Conservation (phyloP, 163 green algal genomes). For the Prototheca cutis region DNA sequence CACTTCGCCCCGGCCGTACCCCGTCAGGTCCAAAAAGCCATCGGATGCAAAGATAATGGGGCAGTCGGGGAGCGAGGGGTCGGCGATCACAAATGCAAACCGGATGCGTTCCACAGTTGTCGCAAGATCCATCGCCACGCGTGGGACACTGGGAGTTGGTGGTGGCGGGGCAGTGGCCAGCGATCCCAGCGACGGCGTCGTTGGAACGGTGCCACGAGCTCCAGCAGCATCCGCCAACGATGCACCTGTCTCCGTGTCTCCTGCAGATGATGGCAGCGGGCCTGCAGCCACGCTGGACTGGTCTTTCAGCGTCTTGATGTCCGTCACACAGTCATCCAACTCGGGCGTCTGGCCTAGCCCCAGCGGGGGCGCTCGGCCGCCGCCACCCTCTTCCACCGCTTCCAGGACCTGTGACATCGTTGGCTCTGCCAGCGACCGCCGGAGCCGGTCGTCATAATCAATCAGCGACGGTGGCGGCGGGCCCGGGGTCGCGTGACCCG, state of each 20-base stretch:
- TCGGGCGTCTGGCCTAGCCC: too few relatives aligned
- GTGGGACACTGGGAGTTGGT: slow-evolving; percentile 70
- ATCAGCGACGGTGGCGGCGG: slow-evolving; percentile 18
- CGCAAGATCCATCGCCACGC: slow-evolving; percentile 86
- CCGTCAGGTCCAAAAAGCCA: slow-evolving; percentile 85
- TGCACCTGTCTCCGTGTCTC: slow-evolving; percentile 2
- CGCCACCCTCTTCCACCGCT: too few relatives aligned
- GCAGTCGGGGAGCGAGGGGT: slow-evolving; percentile 91
- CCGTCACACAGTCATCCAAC: too few relatives aligned
- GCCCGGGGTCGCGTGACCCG: too few relatives aligned
- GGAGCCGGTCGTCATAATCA: slow-evolving; percentile 46
- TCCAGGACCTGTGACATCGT: slow-evolving; percentile 67
- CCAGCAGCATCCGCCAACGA: not conserved
- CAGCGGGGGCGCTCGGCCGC: too few relatives aligned
- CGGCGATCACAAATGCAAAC: slow-evolving; percentile 90
- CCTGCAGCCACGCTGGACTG: slow-evolving; percentile 29
- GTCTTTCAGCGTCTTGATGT: too few relatives aligned
- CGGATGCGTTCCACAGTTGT: slow-evolving; percentile 90
- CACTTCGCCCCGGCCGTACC: slow-evolving; percentile 83
- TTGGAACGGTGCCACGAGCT: not conserved
- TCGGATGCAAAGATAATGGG: slow-evolving; percentile 96
- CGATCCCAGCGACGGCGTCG: not conserved
- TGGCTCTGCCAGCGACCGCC: slow-evolving; percentile 64
- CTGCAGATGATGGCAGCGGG: not conserved
- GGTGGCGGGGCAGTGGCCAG: slow-evolving; percentile 10